Conservation (phyloP, 2,329 filamentous ascomycete species). For the Fusarium devonianum region DNA sequence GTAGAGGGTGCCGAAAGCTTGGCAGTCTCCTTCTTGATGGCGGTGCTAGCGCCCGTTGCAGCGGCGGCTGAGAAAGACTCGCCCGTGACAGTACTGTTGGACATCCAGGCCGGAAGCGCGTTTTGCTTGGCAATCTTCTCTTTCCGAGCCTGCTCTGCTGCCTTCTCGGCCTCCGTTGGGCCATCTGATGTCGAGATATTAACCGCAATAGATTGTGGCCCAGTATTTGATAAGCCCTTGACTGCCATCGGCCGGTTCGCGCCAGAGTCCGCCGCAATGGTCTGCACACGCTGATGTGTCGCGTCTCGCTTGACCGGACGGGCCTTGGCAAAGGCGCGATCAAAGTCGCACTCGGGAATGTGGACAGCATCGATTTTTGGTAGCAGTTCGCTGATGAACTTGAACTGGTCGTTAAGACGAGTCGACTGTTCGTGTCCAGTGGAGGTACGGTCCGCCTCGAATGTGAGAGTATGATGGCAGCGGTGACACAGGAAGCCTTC, state of each 20-base stretch:
- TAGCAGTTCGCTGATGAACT: conserved; percentile 78
- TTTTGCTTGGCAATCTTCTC: conserved; percentile 73
- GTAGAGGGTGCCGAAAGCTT: conserved; percentile 54
- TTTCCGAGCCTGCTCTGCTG: conserved; percentile 69
- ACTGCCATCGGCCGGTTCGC: conserved; percentile 70
- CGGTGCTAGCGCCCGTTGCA: conserved; percentile 11
- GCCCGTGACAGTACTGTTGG: conserved; percentile 72
- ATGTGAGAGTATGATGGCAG: conserved; percentile 71
- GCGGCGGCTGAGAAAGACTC: conserved; percentile 60
- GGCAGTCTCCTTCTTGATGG: conserved; percentile 51
- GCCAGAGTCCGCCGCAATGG: conserved; percentile 62
- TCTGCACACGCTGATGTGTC: conserved; percentile 69
- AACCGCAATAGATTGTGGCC: conserved; percentile 73
- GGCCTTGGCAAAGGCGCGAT: conserved; percentile 69
- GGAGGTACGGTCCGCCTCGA: conserved; percentile 71
- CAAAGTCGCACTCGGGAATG: conserved; percentile 78
- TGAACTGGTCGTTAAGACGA: conserved; percentile 79
- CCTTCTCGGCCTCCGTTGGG: conserved; percentile 70
- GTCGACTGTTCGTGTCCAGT: conserved; percentile 77
- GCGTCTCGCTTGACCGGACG: conserved; percentile 72
- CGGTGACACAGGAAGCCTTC: conserved; percentile 83
- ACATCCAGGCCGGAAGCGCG: conserved; percentile 74
- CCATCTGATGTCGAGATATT: conserved; percentile 72
- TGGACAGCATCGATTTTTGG: conserved; percentile 77
- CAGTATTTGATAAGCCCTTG: conserved; percentile 70